Evolutionary conservation across 805 yeast species (phyloP), one percentile per base, ranked within the genome.

Genomic region (Alloascoidea africana): DNA sequence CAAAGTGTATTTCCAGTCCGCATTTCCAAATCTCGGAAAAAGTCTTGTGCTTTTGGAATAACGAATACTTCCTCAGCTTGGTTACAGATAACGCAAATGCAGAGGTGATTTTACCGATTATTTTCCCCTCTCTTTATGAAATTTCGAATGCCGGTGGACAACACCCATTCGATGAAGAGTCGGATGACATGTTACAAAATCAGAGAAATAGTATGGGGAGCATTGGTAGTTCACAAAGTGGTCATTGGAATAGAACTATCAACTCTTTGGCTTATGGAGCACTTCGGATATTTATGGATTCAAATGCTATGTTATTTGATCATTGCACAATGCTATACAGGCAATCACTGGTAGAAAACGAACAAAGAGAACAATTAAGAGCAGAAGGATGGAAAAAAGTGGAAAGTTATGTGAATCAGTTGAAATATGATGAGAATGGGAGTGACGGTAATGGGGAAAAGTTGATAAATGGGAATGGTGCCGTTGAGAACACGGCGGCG

Each of bases 21-120:
- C 97, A 91, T 62, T 93, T 91, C 65, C 98, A 91, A 66, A 96
- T 91, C 17, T 81, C 93, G 41, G 98, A 91, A 59, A 85, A 93
- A 48, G 96, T 91, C 2, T 69, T 91, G 42, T 81, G 87, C 53
- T 85, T 76, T 57, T 91, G 96, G 91, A 82, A 84, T 50, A 89
- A 89, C 56, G 97, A 91, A 53, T 87, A 84, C 60, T 87, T 91
- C 56, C 71, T 87, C 45, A 80, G 86, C 33, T 61, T 89, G 48
- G 86, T 91, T 36, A 84, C 93, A 15, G 97, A 91, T 51, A 60
- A 62, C 45, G 30, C n/a, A 8, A 82, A 82, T 55, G 87, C 94
- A 5, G 95, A 86, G 49, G 87, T 82, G 27, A 85, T 89, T 39
- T 63, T 91, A 48, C 97, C 98, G 18, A 86, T 91, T 35, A 73